Percentiles rank a stretch among this genome's conserved stretches.
These are phyloP conservation scores for Vitis hybrid DNA, from an alignment of 177 flowering plant genomes.

Conservation along the genomic window DNA sequence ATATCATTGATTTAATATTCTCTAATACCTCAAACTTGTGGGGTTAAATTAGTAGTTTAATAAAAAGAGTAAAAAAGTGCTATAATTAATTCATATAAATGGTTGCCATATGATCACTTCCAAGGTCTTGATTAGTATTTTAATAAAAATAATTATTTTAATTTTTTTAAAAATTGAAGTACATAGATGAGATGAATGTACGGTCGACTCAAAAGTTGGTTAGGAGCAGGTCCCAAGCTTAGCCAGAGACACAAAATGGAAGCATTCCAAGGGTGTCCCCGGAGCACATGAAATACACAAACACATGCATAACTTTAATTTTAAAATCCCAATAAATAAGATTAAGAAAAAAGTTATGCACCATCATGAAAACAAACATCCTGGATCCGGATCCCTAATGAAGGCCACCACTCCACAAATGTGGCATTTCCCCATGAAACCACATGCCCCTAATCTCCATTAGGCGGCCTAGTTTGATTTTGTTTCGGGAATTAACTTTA, in stretches of 20 bases:
- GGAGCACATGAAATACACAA: neutral
- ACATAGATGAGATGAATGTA: too few relatives aligned
- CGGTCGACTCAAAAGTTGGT: neutral
- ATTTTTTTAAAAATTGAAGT: too few relatives aligned
- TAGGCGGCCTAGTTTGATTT: neutral
- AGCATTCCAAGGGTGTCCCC: slow-evolving; percentile 18
- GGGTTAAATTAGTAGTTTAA: too few relatives aligned
- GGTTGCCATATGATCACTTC: too few relatives aligned
- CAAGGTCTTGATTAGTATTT: too few relatives aligned
- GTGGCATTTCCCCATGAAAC: slow-evolving; percentile 7
- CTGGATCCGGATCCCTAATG: neutral
- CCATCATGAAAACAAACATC: slow-evolving; percentile 11
- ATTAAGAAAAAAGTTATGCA: neutral
- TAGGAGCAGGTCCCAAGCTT: neutral
- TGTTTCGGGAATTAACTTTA: neutral
- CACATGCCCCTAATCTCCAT: neutral
- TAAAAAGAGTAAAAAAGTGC: too few relatives aligned
- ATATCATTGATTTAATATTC: too few relatives aligned
- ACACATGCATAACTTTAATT: neutral
- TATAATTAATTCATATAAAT: too few relatives aligned
- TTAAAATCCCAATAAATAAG: slow-evolving; percentile 14
- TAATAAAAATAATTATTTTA: too few relatives aligned
- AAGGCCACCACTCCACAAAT: neutral
- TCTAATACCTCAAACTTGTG: too few relatives aligned
- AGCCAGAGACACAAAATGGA: slow-evolving; percentile 14